Percentiles rank a stretch among this genome's conserved stretches.
Evolutionary conservation across 805 yeast genomes (phyloP).

Genomic region (Cyberlindnera americana): DNA sequence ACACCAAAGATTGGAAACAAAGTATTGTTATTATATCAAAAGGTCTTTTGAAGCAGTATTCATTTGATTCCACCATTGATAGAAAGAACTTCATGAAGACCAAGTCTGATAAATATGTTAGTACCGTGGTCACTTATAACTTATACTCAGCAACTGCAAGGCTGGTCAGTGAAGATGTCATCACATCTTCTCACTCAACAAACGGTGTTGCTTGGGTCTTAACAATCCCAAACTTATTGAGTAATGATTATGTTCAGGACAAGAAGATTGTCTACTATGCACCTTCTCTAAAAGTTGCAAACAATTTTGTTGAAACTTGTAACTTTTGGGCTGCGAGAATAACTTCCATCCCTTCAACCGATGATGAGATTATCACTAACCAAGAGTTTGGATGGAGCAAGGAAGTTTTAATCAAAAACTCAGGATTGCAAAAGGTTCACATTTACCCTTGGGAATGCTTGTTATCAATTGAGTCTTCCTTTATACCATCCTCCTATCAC

Average conservation of each 20-base stretch:
- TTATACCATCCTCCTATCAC: constrained; percentile 27
- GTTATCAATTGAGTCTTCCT: constrained; percentile 27
- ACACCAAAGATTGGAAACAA: constrained; percentile 30
- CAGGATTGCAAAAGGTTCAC: constrained; percentile 24
- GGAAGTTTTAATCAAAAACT: constrained; percentile 18
- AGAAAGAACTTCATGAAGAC: constrained; percentile 21
- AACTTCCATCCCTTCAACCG: constrained; percentile 70
- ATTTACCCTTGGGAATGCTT: constrained; percentile 26
- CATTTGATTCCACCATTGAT: constrained; percentile 31
- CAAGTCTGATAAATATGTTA: constrained; percentile 20
- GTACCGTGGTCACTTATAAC: constrained; percentile 22
- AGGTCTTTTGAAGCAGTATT: constrained; percentile 45
- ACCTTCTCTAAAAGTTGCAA: constrained; percentile 49
- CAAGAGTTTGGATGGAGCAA: constrained; percentile 79
- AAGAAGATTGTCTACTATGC: constrained; percentile 25
- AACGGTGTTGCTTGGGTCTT: constrained; percentile 27
- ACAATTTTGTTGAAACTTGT: constrained; percentile 68
- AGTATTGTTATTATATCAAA: constrained; percentile 47
- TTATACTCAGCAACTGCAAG: constrained; percentile 26
- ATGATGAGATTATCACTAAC: constrained; percentile 64
- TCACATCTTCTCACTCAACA: constrained; percentile 20
- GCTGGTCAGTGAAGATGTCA: constrained; percentile 20
- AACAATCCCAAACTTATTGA: constrained; percentile 23
- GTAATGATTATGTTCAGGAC: constrained; percentile 21
- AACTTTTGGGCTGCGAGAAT: constrained; percentile 90